phyloP scores from a whole-genome alignment of 2,329 filamentous ascomycete genomes.

The Dothidotthia symphoricarpi region DNA sequence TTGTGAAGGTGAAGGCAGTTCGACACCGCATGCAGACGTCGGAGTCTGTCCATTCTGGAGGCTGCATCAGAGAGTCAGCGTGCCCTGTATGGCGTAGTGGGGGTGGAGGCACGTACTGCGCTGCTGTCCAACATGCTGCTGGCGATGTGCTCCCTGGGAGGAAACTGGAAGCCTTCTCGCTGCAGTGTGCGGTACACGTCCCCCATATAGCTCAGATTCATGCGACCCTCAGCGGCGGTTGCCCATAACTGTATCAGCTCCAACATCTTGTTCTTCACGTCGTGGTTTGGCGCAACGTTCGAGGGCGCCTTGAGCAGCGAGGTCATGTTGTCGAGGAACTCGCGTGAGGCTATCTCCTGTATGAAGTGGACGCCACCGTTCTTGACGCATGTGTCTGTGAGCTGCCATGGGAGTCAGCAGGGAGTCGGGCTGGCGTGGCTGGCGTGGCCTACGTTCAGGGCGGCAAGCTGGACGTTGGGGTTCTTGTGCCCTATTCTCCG shows the following conservation, averaged over 20 bases:
- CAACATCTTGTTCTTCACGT: slow-evolving; percentile 86
- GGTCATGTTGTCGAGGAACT: slow-evolving; percentile 97
- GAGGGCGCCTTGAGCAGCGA: slow-evolving; percentile 84
- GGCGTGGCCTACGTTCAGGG: slow-evolving; percentile 70
- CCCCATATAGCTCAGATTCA: slow-evolving; percentile 79
- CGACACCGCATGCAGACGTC: slow-evolving; percentile 98
- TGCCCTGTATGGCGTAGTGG: no score
- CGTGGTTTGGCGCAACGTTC: slow-evolving; percentile 69
- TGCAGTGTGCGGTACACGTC: slow-evolving; percentile 84
- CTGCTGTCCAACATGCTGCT: slow-evolving; percentile 98
- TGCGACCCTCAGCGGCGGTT: slow-evolving; percentile 78
- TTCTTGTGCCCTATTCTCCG: slow-evolving; percentile 95
- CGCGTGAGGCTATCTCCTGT: slow-evolving; percentile 87
- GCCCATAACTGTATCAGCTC: slow-evolving; percentile 95
- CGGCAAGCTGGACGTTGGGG: slow-evolving; percentile 91
- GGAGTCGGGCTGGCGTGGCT: not conserved
- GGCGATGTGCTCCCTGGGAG: slow-evolving; percentile 80
- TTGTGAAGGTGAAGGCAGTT: slow-evolving; percentile 94
- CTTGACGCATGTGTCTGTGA: slow-evolving; percentile 98
- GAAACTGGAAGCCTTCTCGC: slow-evolving; percentile 83
- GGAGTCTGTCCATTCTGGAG: slow-evolving; percentile 95
- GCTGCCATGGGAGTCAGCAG: slow-evolving; percentile 48
- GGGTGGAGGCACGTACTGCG: slow-evolving; percentile 62
- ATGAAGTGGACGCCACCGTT: slow-evolving; percentile 97
- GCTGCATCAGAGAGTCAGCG: slow-evolving; percentile 52